Conservation (phyloP, 2,329 filamentous ascomycete species). For the Hyphodiscus sp. region DNA sequence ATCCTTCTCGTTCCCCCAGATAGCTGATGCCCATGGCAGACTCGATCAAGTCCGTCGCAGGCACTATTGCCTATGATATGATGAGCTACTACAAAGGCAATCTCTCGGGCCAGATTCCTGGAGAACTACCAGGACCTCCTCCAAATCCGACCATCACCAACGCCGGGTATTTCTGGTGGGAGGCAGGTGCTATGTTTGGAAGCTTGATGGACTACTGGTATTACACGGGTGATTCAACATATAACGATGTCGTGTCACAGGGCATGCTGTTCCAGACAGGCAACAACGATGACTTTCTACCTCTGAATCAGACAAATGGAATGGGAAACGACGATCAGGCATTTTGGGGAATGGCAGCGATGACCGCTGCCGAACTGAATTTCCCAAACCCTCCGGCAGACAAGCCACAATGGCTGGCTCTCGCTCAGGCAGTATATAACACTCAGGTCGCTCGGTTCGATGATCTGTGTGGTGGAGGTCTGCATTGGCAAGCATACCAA, state of each 20-base stretch:
- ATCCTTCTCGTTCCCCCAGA: not conserved
- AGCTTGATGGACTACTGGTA: conserved; percentile 75
- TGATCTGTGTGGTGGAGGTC: conserved; percentile 12
- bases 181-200: conserved; percentile 49
- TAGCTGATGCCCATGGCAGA: conserved; percentile 9
- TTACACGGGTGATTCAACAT: conserved; percentile 65
- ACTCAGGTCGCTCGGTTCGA: conserved; percentile 69
- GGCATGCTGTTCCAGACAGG: conserved; percentile 70
- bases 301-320: conserved; percentile 55
- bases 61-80: conserved; percentile 38
- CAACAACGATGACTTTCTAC: conserved; percentile 66
- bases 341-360: conserved; percentile 64
- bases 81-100: conserved; percentile 45
- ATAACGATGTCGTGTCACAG: conserved; percentile 46
- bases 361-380: conserved; percentile 61
- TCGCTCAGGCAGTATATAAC: conserved; percentile 75
- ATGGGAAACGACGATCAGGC: conserved; percentile 55
- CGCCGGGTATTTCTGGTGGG: conserved; percentile 24
- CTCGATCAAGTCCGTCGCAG: conserved; percentile 25
- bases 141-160: not conserved
- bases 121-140: conserved; percentile 35
- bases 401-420: conserved; percentile 58
- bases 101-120: conserved; percentile 39
- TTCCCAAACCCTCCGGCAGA: conserved; percentile 48
- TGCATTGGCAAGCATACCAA: conserved; percentile 24